Evolutionary conservation across 1,139 yeast genomes (phyloP).

Genomic region (Yamadazyma diddensiae): DNA sequence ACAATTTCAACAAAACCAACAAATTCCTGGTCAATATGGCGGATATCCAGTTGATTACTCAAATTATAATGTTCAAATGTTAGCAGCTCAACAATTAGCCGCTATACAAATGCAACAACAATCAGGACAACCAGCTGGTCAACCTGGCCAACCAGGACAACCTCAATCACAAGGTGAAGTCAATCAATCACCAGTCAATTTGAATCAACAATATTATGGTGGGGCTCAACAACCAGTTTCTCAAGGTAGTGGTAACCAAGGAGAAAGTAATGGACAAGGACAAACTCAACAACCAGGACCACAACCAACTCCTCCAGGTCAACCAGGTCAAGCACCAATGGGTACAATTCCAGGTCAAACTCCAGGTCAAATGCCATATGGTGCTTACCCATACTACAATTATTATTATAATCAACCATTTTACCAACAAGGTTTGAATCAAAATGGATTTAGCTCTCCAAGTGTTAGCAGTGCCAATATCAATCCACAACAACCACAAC

Average conservation of each 20-base stretch:
- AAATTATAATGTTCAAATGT: constrained; percentile 36
- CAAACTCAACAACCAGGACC: constrained; percentile 5
- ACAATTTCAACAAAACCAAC: constrained; percentile 36
- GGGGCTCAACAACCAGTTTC: constrained; percentile 7
- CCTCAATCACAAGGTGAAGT: constrained; percentile 5
- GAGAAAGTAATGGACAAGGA: constrained; percentile 5
- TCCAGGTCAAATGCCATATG: constrained; percentile 28
- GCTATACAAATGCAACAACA: constrained; percentile 22
- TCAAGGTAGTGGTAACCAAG: constrained; percentile 6
- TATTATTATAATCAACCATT: constrained; percentile 44
- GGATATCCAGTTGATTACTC: constrained; percentile 48
- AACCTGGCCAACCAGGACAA: constrained; percentile 9
- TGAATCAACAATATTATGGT: constrained; percentile 10
- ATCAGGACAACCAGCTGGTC: constrained; percentile 11
- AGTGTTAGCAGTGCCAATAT: constrained; percentile 15
- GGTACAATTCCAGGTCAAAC: constrained; percentile 18
- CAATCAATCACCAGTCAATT: constrained; percentile 12
- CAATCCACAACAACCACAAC: constrained; percentile 18
- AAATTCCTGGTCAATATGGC: constrained; percentile 42
- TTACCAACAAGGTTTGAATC: constrained; percentile 32
- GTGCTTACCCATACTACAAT: constrained; percentile 46
- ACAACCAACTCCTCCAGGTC: constrained; percentile 7
- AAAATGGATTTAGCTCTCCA: constrained; percentile 19
- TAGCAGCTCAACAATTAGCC: constrained; percentile 34
- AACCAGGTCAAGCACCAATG: constrained; percentile 6